Conservation (phyloP, 1,139 yeast genomes). For the Torulaspora globosa region DNA sequence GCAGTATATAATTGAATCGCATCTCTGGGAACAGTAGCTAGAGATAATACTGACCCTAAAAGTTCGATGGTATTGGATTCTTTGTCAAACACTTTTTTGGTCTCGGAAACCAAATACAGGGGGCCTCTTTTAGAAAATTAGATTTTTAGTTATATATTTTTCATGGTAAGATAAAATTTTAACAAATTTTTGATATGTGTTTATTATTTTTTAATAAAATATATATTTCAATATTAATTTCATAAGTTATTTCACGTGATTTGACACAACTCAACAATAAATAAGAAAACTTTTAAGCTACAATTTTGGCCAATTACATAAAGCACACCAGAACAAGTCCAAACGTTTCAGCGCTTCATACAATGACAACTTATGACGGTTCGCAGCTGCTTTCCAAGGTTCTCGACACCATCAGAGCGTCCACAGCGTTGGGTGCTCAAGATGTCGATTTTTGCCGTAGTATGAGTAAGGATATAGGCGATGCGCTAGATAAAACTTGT, state of each 20-base stretch:
- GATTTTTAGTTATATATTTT: no score
- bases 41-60: no score
- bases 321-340: not conserved
- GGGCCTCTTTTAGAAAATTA: no score
- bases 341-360: not conserved
- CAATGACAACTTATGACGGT: not conserved
- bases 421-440: slow-evolving; percentile 70
- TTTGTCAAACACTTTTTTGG: not conserved
- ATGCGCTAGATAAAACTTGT: slow-evolving; percentile 44
- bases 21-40: no score
- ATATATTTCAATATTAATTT: no score
- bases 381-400: slow-evolving; percentile 9
- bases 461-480: slow-evolving; percentile 52
- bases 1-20: slow-evolving; percentile 3
- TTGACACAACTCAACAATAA: no score
- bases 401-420: slow-evolving; percentile 53
- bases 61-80: no score
- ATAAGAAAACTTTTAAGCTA: not conserved
- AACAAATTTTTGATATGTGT: not conserved
- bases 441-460: slow-evolving; percentile 74
- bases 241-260: no score
- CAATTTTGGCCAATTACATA: not conserved
- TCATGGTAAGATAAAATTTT: not conserved
- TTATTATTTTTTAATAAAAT: not conserved
- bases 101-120: slow-evolving; percentile 1